Percentiles rank a stretch among this genome's conserved stretches.
Evolutionary conservation across 257 asterid genomes (phyloP).

Genomic region (Verbascum thapsus): DNA sequence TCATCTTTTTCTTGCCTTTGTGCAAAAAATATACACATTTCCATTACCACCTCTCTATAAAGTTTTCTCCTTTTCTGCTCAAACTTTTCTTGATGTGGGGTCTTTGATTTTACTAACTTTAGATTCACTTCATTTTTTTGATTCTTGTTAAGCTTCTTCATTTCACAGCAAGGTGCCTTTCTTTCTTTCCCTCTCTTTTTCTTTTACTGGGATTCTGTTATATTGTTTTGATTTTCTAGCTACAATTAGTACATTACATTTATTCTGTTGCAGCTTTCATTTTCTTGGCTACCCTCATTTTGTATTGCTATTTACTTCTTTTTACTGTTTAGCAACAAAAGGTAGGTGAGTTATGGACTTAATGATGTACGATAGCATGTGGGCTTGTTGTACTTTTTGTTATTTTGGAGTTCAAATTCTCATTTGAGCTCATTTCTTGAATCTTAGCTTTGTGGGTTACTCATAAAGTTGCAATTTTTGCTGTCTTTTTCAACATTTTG

Average conservation of each 20-base stretch:
- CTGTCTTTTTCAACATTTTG: not conserved
- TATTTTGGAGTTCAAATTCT: too few species aligned
- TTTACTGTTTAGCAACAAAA: slow-evolving; percentile 16
- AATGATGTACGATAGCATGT: too few species aligned
- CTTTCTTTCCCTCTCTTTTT: slow-evolving; percentile 11
- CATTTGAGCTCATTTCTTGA: too few species aligned
- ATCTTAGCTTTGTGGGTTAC: slow-evolving; percentile 16
- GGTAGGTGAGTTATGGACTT: slow-evolving; percentile 8
- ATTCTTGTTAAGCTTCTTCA: slow-evolving; percentile 4
- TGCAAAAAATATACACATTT: slow-evolving; percentile 22
- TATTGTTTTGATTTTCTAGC: slow-evolving; percentile 31
- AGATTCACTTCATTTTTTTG: slow-evolving; percentile 12
- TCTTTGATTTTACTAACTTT: slow-evolving; percentile 31
- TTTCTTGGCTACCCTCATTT: too few species aligned
- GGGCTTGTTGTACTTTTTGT: too few species aligned
- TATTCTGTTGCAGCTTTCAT: too few species aligned
- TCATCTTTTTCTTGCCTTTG: slow-evolving; percentile 33
- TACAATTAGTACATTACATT: slow-evolving; percentile 23
- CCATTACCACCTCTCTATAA: slow-evolving; percentile 26
- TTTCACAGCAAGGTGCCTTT: slow-evolving; percentile 22
- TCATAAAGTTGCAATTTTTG: slow-evolving; percentile 24
- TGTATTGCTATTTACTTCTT: slow-evolving; percentile 9
- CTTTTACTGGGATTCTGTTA: slow-evolving; percentile 22
- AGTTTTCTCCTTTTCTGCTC: slow-evolving; percentile 31
- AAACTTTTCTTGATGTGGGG: slow-evolving; percentile 39